Conservation (phyloP, 2,329 filamentous ascomycete genomes). For the Xylaria sp. region DNA sequence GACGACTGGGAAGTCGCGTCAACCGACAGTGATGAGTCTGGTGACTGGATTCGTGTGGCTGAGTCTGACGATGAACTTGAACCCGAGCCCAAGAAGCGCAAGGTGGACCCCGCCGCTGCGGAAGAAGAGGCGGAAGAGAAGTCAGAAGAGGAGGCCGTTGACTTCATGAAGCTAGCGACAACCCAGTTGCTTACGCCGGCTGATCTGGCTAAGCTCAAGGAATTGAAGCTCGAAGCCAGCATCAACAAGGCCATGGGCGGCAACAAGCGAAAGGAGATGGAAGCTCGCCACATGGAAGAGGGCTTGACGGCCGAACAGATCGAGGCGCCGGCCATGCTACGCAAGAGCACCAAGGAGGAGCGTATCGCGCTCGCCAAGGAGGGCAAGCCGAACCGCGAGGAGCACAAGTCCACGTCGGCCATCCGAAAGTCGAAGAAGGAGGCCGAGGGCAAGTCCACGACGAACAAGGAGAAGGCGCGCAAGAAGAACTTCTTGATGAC, state of each 20-base stretch:
- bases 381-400: slow-evolving; percentile 68
- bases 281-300: slow-evolving; percentile 71
- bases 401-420: slow-evolving; percentile 82
- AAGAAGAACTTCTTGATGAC: slow-evolving; percentile 99
- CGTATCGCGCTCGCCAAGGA: slow-evolving; percentile 76
- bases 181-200: slow-evolving; percentile 92
- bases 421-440: slow-evolving; percentile 83
- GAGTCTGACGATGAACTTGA: slow-evolving; percentile 77
- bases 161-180: slow-evolving; percentile 73
- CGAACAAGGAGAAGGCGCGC: slow-evolving; percentile 92
- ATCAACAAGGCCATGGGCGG: slow-evolving; percentile 59
- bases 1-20: slow-evolving; percentile 59
- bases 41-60: slow-evolving; percentile 89
- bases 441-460: slow-evolving; percentile 86
- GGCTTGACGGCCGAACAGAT: slow-evolving; percentile 87
- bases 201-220: slow-evolving; percentile 88
- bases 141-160: slow-evolving; percentile 38
- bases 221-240: slow-evolving; percentile 70
- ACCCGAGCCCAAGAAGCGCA: slow-evolving; percentile 60
- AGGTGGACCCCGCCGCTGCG: slow-evolving; percentile 38
- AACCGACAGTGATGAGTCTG: slow-evolving; percentile 62
- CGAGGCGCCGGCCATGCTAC: slow-evolving; percentile 74
- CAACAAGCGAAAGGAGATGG: slow-evolving; percentile 44
- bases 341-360: slow-evolving; percentile 86
- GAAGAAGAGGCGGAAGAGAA: slow-evolving; percentile 41